These are phyloP conservation scores for Pythium phragmiticola DNA, from an alignment of 352 stramenopile species.

Conservation along the genomic window DNA sequence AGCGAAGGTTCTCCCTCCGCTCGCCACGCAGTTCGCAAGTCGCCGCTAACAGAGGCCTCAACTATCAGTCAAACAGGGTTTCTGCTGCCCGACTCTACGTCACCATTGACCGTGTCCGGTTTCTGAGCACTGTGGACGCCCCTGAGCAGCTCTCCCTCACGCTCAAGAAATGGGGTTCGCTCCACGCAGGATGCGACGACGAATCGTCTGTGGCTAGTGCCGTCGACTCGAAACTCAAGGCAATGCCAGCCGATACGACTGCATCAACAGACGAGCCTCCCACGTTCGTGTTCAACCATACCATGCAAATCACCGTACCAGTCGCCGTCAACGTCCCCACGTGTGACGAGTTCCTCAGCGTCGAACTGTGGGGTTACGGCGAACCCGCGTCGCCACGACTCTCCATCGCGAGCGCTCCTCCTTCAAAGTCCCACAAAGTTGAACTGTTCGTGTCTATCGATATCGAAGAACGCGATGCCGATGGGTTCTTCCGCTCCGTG, in stretches of 20 bases:
- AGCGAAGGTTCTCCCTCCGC: conserved; percentile 17
- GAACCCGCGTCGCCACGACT: conserved; percentile 13
- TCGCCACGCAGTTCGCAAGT: conserved; percentile 14
- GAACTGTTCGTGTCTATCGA: conserved; percentile 76
- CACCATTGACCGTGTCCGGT: conserved; percentile 29
- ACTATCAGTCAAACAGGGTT: conserved; percentile 5
- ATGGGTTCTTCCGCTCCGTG: conserved; percentile 66
- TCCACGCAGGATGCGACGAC: not conserved
- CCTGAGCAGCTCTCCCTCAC: conserved; percentile 34
- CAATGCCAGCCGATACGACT: not conserved
- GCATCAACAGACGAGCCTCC: not conserved
- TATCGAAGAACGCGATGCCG: conserved; percentile 62
- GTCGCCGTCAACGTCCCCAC: not conserved
- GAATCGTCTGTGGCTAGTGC: not conserved
- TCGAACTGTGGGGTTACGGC: conserved; percentile 62
- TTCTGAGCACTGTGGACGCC: conserved; percentile 3
- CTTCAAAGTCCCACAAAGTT: conserved; percentile 25
- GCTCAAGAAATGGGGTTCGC: conserved; percentile 34
- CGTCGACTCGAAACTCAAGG: conserved; percentile 31
- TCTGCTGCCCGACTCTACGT: conserved; percentile 14
- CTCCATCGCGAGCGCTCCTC: too few relatives aligned
- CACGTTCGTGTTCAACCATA: conserved; percentile 15
- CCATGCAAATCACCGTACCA: conserved; percentile 8
- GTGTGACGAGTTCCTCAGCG: conserved; percentile 40
- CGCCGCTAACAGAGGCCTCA: conserved; percentile 10